These are phyloP conservation scores for Suhomyces emberorum DNA, from an alignment of 805 yeast genomes.

Conservation along the genomic window DNA sequence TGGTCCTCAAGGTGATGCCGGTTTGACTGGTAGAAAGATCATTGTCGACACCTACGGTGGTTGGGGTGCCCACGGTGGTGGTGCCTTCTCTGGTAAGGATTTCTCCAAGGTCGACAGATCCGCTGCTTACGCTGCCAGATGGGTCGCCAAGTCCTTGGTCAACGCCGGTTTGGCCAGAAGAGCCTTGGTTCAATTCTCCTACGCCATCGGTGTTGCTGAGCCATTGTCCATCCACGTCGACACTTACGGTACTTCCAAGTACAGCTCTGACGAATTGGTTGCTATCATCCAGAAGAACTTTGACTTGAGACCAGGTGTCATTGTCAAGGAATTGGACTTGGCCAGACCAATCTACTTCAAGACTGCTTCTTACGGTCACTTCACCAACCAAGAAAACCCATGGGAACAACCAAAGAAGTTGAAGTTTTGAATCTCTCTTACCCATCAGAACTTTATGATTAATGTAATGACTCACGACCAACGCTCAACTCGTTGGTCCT, in stretches of 20 bases:
- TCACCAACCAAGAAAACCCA: slow-evolving; percentile 97
- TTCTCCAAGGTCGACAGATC: slow-evolving; percentile 99
- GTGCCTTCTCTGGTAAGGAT: slow-evolving; percentile 99
- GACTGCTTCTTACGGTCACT: slow-evolving; percentile 99
- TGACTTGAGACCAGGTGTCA: slow-evolving; percentile 98
- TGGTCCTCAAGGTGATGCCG: slow-evolving; percentile 99
- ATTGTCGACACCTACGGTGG: slow-evolving; percentile 99
- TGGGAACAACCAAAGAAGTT: slow-evolving; percentile 97
- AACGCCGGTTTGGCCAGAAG: slow-evolving; percentile 94
- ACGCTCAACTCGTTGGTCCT: slow-evolving; percentile 48
- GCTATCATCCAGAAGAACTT: slow-evolving; percentile 90
- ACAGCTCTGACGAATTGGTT: slow-evolving; percentile 86
- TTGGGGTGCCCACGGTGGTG: slow-evolving; percentile 99
- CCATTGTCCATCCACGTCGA: slow-evolving; percentile 97
- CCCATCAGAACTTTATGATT: slow-evolving; percentile 28
- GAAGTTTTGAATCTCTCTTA: slow-evolving; percentile 42
- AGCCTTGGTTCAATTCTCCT: slow-evolving; percentile 96
- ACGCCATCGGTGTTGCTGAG: slow-evolving; percentile 99
- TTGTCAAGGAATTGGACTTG: slow-evolving; percentile 92
- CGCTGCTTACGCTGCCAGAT: slow-evolving; percentile 99
- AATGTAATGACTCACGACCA: slow-evolving; percentile 44
- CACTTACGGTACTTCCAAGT: slow-evolving; percentile 95
- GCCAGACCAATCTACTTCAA: slow-evolving; percentile 99
- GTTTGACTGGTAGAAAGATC: slow-evolving; percentile 98
- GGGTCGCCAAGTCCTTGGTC: slow-evolving; percentile 99